Conservation (phyloP, 1,284 basidiomycete species). For the Papiliotrema terrestris region DNA sequence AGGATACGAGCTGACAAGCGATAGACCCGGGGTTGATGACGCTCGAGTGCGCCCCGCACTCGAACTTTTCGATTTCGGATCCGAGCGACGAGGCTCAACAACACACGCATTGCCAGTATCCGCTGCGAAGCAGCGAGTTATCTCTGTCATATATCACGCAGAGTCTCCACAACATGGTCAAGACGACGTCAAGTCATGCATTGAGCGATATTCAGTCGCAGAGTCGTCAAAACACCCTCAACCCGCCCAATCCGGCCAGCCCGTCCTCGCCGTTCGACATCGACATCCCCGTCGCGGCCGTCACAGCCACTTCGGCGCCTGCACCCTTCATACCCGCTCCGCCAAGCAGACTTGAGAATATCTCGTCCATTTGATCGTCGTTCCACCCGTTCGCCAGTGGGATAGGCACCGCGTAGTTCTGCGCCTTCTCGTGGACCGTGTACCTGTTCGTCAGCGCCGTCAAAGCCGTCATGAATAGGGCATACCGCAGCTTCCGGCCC, state of each 20-base stretch:
- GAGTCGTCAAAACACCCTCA: conserved; percentile 27
- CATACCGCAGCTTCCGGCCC: conserved; percentile 75
- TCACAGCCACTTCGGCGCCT: conserved; percentile 11
- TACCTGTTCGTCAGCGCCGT: conserved; percentile 59
- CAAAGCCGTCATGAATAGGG: no score
- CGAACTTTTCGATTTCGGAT: conserved; percentile 1
- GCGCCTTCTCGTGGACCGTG: conserved; percentile 86
- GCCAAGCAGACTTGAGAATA: conserved; percentile 80
- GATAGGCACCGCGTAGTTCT: conserved; percentile 90
- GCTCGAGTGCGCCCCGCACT: background rate
- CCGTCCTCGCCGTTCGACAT: conserved; percentile 13
- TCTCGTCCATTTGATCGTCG: conserved; percentile 87
- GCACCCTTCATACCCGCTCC: conserved; percentile 38
- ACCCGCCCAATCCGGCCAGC: conserved; percentile 24
- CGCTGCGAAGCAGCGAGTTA: no score
- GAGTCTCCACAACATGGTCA: no score
- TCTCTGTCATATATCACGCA: no score
- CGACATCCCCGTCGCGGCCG: conserved; percentile 9
- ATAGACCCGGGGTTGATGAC: background rate
- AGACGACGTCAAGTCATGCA: background rate
- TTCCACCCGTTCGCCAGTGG: conserved; percentile 66
- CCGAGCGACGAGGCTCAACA: background rate
- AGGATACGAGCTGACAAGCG: background rate
- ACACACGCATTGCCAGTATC: background rate
- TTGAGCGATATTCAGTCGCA: background rate